phyloP scores from a whole-genome alignment of 2,329 filamentous ascomycete genomes.

The Pleoardoris graminearum region DNA sequence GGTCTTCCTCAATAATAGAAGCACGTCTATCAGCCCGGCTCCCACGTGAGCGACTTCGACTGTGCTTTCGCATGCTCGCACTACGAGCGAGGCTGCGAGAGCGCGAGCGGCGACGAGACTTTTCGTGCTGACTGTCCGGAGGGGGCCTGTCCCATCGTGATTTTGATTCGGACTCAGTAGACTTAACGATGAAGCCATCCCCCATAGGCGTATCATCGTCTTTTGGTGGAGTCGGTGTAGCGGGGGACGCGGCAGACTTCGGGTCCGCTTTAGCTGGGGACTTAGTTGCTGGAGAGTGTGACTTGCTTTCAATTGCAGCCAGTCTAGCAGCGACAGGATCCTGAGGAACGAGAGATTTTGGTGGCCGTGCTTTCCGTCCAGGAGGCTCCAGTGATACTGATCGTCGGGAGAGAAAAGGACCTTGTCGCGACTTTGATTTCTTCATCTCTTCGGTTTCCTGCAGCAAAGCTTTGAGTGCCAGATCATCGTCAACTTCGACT shows the following conservation, averaged over 20 bases:
- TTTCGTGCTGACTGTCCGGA: constrained; percentile 25
- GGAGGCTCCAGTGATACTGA: constrained; percentile 47
- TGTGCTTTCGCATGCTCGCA: constrained; percentile 30
- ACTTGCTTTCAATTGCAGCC: constrained; percentile 35
- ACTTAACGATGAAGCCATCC: constrained; percentile 28
- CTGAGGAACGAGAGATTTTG: constrained; percentile 41
- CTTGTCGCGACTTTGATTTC: constrained; percentile 43
- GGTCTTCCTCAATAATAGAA: constrained; percentile 29
- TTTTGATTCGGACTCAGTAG: constrained; percentile 17
- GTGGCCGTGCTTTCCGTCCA: constrained; percentile 41
- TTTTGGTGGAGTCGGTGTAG: constrained; percentile 15
- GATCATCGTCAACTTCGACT: constrained; percentile 45
- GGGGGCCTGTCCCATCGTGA: constrained; percentile 35
- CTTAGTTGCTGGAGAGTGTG: constrained; percentile 26
- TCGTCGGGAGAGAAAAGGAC: constrained; percentile 41
- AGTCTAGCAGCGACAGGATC: constrained; percentile 36
- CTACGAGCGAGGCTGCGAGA: constrained; percentile 36
- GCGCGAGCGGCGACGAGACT: constrained; percentile 32
- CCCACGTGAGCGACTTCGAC: constrained; percentile 37
- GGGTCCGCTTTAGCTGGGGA: constrained; percentile 32
- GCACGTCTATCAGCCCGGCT: constrained; percentile 35
- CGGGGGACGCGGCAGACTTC: constrained; percentile 20
- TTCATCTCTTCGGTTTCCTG: constrained; percentile 45
- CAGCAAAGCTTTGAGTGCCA: constrained; percentile 39
- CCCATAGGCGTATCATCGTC: constrained; percentile 34